Evolutionary conservation across 83 land plant species (phyloP).

Genomic region (Diphasiastrum complanatum): DNA sequence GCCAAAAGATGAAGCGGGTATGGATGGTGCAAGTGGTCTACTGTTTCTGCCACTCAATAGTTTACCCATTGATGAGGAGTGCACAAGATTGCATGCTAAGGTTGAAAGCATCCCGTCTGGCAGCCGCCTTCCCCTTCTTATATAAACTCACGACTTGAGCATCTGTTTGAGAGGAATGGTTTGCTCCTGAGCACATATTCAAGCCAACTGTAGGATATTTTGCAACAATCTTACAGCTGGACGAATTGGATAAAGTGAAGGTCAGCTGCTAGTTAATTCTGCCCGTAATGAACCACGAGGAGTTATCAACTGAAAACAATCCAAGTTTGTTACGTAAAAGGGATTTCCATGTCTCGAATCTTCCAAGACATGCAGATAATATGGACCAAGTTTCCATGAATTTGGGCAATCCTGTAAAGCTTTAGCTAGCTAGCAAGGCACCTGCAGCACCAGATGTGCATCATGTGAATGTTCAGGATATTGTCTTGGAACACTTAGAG

Average conservation of each 20-base stretch:
- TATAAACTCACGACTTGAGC: constrained; percentile 35
- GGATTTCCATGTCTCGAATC: too few species aligned
- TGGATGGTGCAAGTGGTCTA: constrained; percentile 59
- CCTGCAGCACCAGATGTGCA: constrained; percentile 49
- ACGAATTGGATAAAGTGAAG: constrained; percentile 39
- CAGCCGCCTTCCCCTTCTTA: constrained; percentile 57
- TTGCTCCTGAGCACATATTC: neutral
- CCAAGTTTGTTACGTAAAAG: too few species aligned
- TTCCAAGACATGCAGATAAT: neutral
- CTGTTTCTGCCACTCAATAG: constrained; percentile 46
- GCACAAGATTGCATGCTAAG: constrained; percentile 43
- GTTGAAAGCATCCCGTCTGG: constrained; percentile 44
- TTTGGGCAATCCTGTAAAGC: constrained; percentile 29
- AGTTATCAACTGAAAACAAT: too few species aligned
- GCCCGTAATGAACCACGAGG: constrained; percentile 11
- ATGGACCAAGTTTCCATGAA: neutral
- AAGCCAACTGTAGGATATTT: constrained; percentile 13
- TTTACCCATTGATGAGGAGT: constrained; percentile 47
- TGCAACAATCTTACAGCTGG: constrained; percentile 35
- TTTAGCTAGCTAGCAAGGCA: constrained; percentile 64
- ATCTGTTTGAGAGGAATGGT: constrained; percentile 4
- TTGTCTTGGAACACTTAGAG: constrained; percentile 42
- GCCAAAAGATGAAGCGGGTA: constrained; percentile 12
- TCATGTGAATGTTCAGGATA: constrained; percentile 37
- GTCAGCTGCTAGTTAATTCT: constrained; percentile 22